Evolutionary conservation across 2,329 filamentous ascomycete genomes (phyloP).

Genomic region (Pezicula carpinea): DNA sequence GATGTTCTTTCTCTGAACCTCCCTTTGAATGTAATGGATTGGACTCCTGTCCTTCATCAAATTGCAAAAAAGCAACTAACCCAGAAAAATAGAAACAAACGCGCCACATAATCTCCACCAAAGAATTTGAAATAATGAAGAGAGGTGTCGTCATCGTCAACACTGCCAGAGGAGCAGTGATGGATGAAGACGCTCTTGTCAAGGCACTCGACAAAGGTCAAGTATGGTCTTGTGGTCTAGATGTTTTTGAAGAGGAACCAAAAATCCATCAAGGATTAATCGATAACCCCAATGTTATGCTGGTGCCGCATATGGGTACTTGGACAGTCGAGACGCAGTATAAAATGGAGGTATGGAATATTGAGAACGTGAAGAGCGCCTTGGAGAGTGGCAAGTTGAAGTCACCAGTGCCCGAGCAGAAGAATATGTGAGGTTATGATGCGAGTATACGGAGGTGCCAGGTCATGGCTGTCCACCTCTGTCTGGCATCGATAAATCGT

Average conservation of each 20-base stretch:
- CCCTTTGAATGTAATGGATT: slow-evolving; percentile 67
- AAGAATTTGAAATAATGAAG: slow-evolving; percentile 75
- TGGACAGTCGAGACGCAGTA: slow-evolving; percentile 63
- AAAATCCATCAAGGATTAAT: slow-evolving; percentile 68
- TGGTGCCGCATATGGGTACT: slow-evolving; percentile 84
- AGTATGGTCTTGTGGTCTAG: slow-evolving; percentile 67
- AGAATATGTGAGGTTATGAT: slow-evolving; percentile 31
- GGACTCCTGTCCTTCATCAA: not conserved
- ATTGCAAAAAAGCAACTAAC: not conserved
- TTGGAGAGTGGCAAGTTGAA: slow-evolving; percentile 57
- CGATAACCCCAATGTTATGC: slow-evolving; percentile 63
- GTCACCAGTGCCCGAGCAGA: slow-evolving; percentile 71
- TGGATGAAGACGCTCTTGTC: slow-evolving; percentile 77
- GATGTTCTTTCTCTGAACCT: slow-evolving; percentile 79
- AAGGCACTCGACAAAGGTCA: slow-evolving; percentile 64
- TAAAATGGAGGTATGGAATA: slow-evolving; percentile 72
- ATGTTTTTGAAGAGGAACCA: slow-evolving; percentile 82
- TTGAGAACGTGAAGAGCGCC: slow-evolving; percentile 63
- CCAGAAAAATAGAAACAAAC: slow-evolving; percentile 47
- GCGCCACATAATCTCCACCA: slow-evolving; percentile 67
- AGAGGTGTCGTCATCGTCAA: slow-evolving; percentile 72
- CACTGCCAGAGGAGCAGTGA: slow-evolving; percentile 76
- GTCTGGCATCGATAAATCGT: too few relatives aligned
- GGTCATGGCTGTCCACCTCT: too few relatives aligned
- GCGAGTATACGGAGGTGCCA: not conserved